A percentile compares a stretch with the other conserved stretches of the same genome.
Evolutionary conservation across 2,329 filamentous ascomycete genomes (phyloP).

Genomic region (Colletotrichum spinosum): DNA sequence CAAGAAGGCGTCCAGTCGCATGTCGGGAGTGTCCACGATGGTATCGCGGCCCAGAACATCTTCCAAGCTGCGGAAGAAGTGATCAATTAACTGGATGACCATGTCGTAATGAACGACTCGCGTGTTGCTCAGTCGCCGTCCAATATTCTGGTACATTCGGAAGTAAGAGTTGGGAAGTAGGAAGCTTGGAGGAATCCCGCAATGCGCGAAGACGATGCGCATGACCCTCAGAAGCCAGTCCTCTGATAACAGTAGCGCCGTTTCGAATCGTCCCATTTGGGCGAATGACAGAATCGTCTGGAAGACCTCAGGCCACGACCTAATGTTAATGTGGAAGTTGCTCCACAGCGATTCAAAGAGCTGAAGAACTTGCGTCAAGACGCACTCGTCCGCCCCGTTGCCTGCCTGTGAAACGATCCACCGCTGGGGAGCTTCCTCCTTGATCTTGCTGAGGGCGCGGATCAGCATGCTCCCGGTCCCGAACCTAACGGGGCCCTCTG

Average conservation of each 20-base stretch:
- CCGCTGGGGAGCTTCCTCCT: conserved; percentile 55
- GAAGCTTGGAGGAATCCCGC: conserved; percentile 55
- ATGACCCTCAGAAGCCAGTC: conserved; percentile 71
- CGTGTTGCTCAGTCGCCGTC: conserved; percentile 58
- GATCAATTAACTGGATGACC: conserved; percentile 63
- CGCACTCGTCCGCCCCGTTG: conserved; percentile 39
- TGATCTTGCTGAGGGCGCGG: conserved; percentile 64
- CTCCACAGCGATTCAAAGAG: conserved; percentile 70
- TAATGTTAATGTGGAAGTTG: conserved; percentile 69
- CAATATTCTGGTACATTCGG: conserved; percentile 64
- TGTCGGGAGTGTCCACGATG: conserved; percentile 52
- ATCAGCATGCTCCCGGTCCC: conserved; percentile 65
- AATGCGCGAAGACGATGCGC: conserved; percentile 71
- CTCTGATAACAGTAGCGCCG: conserved; percentile 67
- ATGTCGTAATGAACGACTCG: conserved; percentile 66
- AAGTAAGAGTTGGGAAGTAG: conserved; percentile 65
- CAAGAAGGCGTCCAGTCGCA: conserved; percentile 51
- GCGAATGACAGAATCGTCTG: conserved; percentile 76
- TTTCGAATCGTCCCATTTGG: conserved; percentile 69
- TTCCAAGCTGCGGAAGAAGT: conserved; percentile 58
- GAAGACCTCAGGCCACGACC: conserved; percentile 84
- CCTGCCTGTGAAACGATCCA: conserved; percentile 54
- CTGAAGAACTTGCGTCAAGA: conserved; percentile 10
- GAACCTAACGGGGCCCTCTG: conserved; percentile 66
- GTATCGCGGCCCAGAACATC: conserved; percentile 47